A percentile compares a stretch with the other conserved stretches of the same genome.
phyloP scores from a whole-genome alignment of 495 filamentous ascomycete genomes.

The Elaphomyces granulatus region DNA sequence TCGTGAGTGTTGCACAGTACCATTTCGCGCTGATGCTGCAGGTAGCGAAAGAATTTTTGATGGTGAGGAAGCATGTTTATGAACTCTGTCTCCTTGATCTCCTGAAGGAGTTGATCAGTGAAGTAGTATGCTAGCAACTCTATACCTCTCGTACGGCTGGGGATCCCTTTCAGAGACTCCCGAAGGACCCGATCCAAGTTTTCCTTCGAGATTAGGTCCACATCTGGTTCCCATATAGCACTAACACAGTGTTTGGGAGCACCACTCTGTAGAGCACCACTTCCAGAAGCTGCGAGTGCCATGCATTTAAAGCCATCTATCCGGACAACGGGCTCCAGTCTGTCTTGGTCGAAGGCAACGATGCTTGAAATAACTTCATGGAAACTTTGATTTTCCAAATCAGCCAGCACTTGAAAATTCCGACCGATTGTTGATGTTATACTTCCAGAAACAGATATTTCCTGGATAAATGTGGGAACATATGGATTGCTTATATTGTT shows the following conservation, averaged over 20 bases:
- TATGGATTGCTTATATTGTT: conserved; percentile 6
- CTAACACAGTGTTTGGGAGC: conserved; percentile 3
- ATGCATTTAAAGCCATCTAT: conserved; percentile 7
- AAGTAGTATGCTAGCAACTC: conserved; percentile 6
- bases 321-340: conserved; percentile 1
- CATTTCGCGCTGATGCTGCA: conserved; percentile 1
- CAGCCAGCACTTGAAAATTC: conserved; percentile 4
- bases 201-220: conserved; percentile 1
- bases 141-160: neutral
- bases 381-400: neutral
- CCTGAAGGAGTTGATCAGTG: conserved; percentile 1
- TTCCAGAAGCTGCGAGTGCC: too few relatives aligned
- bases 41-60: conserved; percentile 1
- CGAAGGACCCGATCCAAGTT: neutral
- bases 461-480: conserved; percentile 17
- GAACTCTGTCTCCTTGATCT: neutral
- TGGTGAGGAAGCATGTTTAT: conserved; percentile 3
- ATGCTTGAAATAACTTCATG: neutral
- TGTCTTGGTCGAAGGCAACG: neutral
- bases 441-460: conserved; percentile 11
- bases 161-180: neutral
- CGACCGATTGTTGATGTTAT: conserved; percentile 9
- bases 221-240: conserved; percentile 6
- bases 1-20: too few relatives aligned
- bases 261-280: conserved; percentile 3